Evolutionary conservation across 768 basidiomycete species (phyloP), one percentile per base, ranked within the genome.

Genomic region (Trametes villosa): DNA sequence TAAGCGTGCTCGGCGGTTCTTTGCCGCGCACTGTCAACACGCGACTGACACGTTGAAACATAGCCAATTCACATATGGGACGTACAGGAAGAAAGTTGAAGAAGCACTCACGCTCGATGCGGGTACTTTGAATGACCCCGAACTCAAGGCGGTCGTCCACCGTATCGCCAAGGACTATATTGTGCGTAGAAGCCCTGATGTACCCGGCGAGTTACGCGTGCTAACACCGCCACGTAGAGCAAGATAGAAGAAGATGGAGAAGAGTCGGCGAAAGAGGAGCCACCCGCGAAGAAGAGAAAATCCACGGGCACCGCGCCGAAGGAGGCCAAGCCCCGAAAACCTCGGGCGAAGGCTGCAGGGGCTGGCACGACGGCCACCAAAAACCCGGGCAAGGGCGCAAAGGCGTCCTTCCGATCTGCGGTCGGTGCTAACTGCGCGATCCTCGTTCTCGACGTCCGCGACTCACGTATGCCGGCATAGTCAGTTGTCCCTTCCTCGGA

Each of bases 1-100:
- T 71, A 48, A 57, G 70, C 60, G n/a, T 26, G 33, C 3, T 38
- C 49, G 22, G n/a, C 17, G 18, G 22, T 24, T 30, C 15, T 3
- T n/a, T 27, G 15, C 12, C 40, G 17, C 6, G 13, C 27, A 3
- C 31, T 29, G 9, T 4, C 20, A 3, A n/a, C 31, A 13, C 22
- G 34, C 20, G 27, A 45, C 49, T 44, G 0, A 26, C 40, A 27
- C 15, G 20, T 1, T n/a, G 24, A 33, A n/a, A 13, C n/a, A 46
- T 62, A 85, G 83, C 36, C 53, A 68, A 8, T 65, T 81, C 24
- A 87, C 86, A 2, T 77, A 77, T 17, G 81, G 82, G 24, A 74
- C 79, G 13, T 76, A 88, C 26, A 81, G 87, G 13, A 70, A 74
- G 56, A 67, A 76, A n/a, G 53, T 88, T 1, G 87, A 87, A 71